Evolutionary conservation across 1,139 yeast species (phyloP).

Genomic region (Sporopachydermia cereana): DNA sequence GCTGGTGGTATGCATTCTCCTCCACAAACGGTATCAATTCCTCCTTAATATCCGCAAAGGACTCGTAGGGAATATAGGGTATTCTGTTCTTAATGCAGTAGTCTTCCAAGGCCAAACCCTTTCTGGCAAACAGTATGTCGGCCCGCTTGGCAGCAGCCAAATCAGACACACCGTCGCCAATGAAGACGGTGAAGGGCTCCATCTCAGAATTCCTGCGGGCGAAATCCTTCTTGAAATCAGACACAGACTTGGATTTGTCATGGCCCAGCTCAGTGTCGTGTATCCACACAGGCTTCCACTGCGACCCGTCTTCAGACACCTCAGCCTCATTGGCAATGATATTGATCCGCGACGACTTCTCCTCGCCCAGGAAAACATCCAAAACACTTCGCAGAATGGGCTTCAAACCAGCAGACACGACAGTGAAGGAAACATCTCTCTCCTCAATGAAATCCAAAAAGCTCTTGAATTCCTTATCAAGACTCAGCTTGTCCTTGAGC

Average conservation of each 20-base stretch:
- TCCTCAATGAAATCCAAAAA: conserved; percentile 43
- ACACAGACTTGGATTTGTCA: conserved; percentile 50
- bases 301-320: conserved; percentile 28
- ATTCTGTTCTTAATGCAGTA: conserved; percentile 5
- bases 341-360: conserved; percentile 41
- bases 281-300: conserved; percentile 49
- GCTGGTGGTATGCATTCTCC: neutral
- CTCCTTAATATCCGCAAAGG: conserved; percentile 6
- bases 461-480: conserved; percentile 48
- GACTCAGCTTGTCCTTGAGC: conserved; percentile 38
- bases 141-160: conserved; percentile 6
- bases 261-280: conserved; percentile 56
- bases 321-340: conserved; percentile 50
- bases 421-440: conserved; percentile 45
- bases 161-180: conserved; percentile 7
- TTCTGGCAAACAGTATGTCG: conserved; percentile 6
- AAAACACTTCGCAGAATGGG: conserved; percentile 52
- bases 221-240: conserved; percentile 28
- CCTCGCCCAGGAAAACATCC: conserved; percentile 44
- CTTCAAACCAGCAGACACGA: conserved; percentile 55
- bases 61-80: conserved; percentile 7
- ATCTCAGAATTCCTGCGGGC: conserved; percentile 14
- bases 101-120: conserved; percentile 5
- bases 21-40: conserved; percentile 5
- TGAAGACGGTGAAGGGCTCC: conserved; percentile 6